These are phyloP conservation scores for Curvularia hawaiiensis DNA, from an alignment of 2,329 filamentous ascomycete species.

Conservation along the genomic window DNA sequence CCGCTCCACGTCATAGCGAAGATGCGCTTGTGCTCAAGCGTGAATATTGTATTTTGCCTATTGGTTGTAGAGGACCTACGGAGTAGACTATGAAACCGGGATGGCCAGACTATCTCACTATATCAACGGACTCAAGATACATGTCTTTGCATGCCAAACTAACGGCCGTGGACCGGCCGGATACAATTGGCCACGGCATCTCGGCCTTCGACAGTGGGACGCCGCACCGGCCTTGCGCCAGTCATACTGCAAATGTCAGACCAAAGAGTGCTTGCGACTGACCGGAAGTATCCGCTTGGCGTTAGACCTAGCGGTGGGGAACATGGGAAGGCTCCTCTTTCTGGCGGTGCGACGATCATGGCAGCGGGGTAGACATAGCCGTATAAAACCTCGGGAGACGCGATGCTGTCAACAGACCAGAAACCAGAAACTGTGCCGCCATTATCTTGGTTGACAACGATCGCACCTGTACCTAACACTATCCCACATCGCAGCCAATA, in stretches of 20 bases:
- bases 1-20: constrained; percentile 5
- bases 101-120: background rate
- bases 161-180: background rate
- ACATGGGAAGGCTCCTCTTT: background rate
- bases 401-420: background rate
- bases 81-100: background rate
- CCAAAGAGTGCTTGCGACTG: background rate
- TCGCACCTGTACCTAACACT: background rate
- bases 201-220: background rate
- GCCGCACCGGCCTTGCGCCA: background rate
- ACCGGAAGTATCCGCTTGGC: background rate
- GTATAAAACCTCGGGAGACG: constrained; percentile 25
- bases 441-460: background rate
- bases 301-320: constrained; percentile 2
- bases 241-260: background rate
- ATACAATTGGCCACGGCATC: background rate
- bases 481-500: constrained; percentile 10
- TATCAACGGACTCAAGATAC: background rate
- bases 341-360: constrained; percentile 17
- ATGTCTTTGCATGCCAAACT: background rate
- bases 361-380: constrained; percentile 28
- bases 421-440: background rate
- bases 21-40: background rate
- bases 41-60: background rate
- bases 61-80: background rate